Percentiles rank a stretch among this genome's conserved stretches.
Evolutionary conservation across 352 stramenopile genomes (phyloP).

Genomic region (Phytophthora podocarpi): DNA sequence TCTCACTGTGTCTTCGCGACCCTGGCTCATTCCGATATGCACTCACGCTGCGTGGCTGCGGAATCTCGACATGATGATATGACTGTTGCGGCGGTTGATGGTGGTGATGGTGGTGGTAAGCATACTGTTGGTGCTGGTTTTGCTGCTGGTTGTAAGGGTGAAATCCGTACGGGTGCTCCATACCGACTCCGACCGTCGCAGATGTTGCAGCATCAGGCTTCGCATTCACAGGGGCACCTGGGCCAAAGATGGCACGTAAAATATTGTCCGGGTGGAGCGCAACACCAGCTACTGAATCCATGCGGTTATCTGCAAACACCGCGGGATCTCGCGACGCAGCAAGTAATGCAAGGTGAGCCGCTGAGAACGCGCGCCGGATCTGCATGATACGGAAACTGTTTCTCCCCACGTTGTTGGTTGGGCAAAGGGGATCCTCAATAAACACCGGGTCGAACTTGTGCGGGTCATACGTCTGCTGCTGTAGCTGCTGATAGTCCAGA

Average conservation of each 20-base stretch:
- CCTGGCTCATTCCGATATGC: slow-evolving; percentile 33
- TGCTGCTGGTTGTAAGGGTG: slow-evolving; percentile 39
- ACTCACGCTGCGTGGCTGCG: slow-evolving; percentile 22
- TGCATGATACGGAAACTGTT: slow-evolving; percentile 96
- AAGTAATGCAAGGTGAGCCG: slow-evolving; percentile 75
- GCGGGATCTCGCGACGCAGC: slow-evolving; percentile 56
- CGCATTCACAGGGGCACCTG: slow-evolving; percentile 55
- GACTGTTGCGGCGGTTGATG: slow-evolving; percentile 33
- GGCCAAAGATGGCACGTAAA: slow-evolving; percentile 69
- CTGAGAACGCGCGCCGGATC: slow-evolving; percentile 79
- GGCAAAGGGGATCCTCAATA: slow-evolving; percentile 94
- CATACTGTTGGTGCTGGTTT: slow-evolving; percentile 38
- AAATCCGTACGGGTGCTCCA: slow-evolving; percentile 35
- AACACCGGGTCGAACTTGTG: slow-evolving; percentile 95
- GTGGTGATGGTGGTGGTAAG: slow-evolving; percentile 39
- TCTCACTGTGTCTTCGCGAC: slow-evolving; percentile 70
- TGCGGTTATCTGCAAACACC: slow-evolving; percentile 64
- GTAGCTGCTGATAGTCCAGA: slow-evolving; percentile 46
- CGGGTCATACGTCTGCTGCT: slow-evolving; percentile 73
- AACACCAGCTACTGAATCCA: slow-evolving; percentile 64
- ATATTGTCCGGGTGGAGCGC: slow-evolving; percentile 82
- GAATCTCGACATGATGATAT: slow-evolving; percentile 30
- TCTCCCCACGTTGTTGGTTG: slow-evolving; percentile 95
- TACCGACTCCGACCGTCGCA: slow-evolving; percentile 20
- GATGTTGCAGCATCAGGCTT: slow-evolving; percentile 46